Conservation (phyloP, 2,329 filamentous ascomycete genomes). For the Cercospora sesami region DNA sequence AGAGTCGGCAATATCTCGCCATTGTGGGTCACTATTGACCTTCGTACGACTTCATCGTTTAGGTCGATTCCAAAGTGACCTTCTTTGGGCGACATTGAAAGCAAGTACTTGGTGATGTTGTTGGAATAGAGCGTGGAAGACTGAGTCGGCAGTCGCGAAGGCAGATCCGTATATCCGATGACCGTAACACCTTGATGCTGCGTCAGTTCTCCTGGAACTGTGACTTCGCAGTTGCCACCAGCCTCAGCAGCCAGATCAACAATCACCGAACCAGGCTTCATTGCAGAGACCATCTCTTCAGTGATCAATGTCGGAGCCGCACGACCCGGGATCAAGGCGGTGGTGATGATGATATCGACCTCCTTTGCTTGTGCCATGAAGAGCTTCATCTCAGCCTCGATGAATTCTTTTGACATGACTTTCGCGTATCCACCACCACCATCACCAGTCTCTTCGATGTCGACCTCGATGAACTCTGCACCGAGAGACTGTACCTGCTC, state of each 20-base stretch:
- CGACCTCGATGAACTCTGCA: slow-evolving; percentile 86
- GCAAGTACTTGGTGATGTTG: slow-evolving; percentile 84
- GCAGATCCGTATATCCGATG: slow-evolving; percentile 75
- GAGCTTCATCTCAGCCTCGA: slow-evolving; percentile 88
- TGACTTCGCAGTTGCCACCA: slow-evolving; percentile 84
- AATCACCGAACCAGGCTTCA: slow-evolving; percentile 87
- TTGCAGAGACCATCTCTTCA: slow-evolving; percentile 74
- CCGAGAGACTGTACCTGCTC: slow-evolving; percentile 90
- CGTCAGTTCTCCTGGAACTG: slow-evolving; percentile 66
- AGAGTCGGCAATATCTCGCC: slow-evolving; percentile 75
- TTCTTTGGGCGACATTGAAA: slow-evolving; percentile 76
- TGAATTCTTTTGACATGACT: slow-evolving; percentile 92
- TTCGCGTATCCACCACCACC: slow-evolving; percentile 87
- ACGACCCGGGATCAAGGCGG: slow-evolving; percentile 82
- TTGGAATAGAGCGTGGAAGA: slow-evolving; percentile 89
- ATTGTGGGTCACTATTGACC: slow-evolving; percentile 77
- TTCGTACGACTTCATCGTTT: slow-evolving; percentile 80
- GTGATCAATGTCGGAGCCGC: slow-evolving; percentile 83
- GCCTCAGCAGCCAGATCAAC: slow-evolving; percentile 87
- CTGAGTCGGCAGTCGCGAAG: slow-evolving; percentile 82
- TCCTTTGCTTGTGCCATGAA: slow-evolving; percentile 85
- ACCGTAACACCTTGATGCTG: slow-evolving; percentile 74
- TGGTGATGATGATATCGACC: slow-evolving; percentile 90
- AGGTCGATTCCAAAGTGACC: slow-evolving; percentile 80
- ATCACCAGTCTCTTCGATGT: slow-evolving; percentile 78